A percentile compares a stretch with the other conserved stretches of the same genome.
These are phyloP conservation scores for Fusarium napiforme DNA, from an alignment of 2,329 filamentous ascomycete species.

Conservation along the genomic window DNA sequence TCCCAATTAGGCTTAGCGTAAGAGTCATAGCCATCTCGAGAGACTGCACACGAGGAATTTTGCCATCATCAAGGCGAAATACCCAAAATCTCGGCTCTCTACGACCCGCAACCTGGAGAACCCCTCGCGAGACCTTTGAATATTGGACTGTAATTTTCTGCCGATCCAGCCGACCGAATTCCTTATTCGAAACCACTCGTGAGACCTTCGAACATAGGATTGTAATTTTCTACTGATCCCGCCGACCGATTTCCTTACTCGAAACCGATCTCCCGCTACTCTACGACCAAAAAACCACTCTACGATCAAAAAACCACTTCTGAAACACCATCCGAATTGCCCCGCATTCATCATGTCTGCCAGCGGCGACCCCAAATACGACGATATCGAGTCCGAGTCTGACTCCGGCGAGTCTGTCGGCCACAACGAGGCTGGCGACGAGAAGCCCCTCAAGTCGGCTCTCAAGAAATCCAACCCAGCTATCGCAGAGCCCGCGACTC, in stretches of 20 bases:
- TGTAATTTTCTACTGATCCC: constrained; percentile 35
- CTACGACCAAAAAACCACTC: constrained; percentile 37
- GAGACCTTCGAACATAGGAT: constrained; percentile 28
- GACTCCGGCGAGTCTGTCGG: constrained; percentile 73
- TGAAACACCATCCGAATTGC: constrained; percentile 41
- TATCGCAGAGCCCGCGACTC: constrained; percentile 66
- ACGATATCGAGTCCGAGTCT: constrained; percentile 80
- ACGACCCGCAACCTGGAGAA: constrained; percentile 36
- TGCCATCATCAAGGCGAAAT: constrained; percentile 52
- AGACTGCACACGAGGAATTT: constrained; percentile 57
- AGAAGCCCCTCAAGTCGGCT: constrained; percentile 82
- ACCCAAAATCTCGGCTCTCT: constrained; percentile 39
- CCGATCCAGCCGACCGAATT: constrained; percentile 26
- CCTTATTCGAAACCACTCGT: constrained; percentile 15
- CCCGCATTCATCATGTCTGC: constrained; percentile 61
- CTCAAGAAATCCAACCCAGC: constrained; percentile 78
- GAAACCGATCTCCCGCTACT: constrained; percentile 22
- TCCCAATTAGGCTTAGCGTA: constrained; percentile 51
- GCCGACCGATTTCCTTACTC: constrained; percentile 18
- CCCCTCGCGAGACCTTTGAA: constrained; percentile 19
- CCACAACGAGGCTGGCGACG: constrained; percentile 67
- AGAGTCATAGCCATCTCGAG: constrained; percentile 51
- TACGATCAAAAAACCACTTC: constrained; percentile 37
- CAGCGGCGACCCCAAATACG: constrained; percentile 71
- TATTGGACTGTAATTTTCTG: constrained; percentile 38